phyloP scores from a whole-genome alignment of 768 basidiomycete species.

The Clitopilus passeckerianus region DNA sequence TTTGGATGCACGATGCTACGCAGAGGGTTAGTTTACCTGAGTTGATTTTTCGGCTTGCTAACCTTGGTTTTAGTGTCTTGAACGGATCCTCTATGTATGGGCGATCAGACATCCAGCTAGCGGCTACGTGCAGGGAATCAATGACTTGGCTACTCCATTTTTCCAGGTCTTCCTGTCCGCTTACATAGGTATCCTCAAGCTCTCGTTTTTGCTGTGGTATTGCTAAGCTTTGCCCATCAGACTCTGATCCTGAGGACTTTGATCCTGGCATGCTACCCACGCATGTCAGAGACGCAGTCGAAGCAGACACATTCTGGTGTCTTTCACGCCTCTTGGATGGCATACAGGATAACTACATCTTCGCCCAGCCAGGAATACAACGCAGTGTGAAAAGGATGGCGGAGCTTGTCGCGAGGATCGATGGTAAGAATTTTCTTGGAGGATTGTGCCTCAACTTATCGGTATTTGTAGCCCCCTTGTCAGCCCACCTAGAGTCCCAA shows the following conservation, averaged over 20 bases:
- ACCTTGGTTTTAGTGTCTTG: conserved; percentile 62
- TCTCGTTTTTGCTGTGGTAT: conserved; percentile 3
- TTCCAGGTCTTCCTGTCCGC: conserved; percentile 95
- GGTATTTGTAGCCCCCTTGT: conserved; percentile 63
- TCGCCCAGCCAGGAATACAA: conserved; percentile 94
- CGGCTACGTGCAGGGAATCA: conserved; percentile 99
- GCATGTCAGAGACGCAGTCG: conserved; percentile 74
- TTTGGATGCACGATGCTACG: conserved; percentile 90
- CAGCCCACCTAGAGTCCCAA: conserved; percentile 79
- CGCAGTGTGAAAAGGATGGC: conserved; percentile 91
- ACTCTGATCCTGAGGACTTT: conserved; percentile 86
- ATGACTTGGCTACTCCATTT: conserved; percentile 96
- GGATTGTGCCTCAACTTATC: background rate
- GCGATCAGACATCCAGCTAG: conserved; percentile 98
- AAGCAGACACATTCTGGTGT: conserved; percentile 99
- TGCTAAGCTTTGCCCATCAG: conserved; percentile 33
- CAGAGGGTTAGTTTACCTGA: conserved; percentile 64
- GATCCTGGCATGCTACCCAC: conserved; percentile 74
- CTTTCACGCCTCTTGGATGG: conserved; percentile 92
- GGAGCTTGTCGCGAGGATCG: conserved; percentile 86
- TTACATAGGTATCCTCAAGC: conserved; percentile 70
- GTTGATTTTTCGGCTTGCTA: conserved; percentile 4
- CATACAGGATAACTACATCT: conserved; percentile 98
- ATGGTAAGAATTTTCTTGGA: conserved; percentile 45
- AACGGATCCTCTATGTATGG: conserved; percentile 97